Evolutionary conservation across 768 basidiomycete species (phyloP), one percentile per base, ranked within the genome.

Genomic region (Leccinum barrowsii): DNA sequence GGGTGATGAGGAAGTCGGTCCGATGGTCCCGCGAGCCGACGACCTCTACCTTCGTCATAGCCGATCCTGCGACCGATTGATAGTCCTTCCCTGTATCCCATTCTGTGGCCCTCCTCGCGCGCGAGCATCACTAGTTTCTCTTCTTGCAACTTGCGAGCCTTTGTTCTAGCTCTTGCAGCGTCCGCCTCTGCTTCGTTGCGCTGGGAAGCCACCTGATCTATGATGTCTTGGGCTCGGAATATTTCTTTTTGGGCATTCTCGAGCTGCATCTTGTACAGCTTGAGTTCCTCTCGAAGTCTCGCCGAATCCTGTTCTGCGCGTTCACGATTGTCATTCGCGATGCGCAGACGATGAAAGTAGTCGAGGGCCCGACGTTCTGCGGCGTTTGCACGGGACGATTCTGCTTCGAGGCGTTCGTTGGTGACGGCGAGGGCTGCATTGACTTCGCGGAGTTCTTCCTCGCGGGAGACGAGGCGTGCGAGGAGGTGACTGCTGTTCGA

Each of bases 301-400:
- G 73, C 68, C 0, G 70, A 61, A 3, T 80, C 77, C 21, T 74
- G 74, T 59, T 80, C 76, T 1, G 78, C 67, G 12, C 67, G 66
- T 7, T 73, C 60, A 42, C 78, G 74, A 34, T 71, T 74, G 12
- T 78, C 77, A 26, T 75, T 77, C 10, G 74, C 75, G 42, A 71
- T 66, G 50, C 74, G 75, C 56, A 81, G 69, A 24, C 76, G 73
- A 54, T 72, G 68, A 22, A 78, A 78, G 59, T 80, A 73, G 49
- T 80, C 80, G 47, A 78, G 69, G n/a, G 78, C 78, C 40, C 79
- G 76, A 42, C 71, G 71, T 59, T 81, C 79, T n/a, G 80, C 77
- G 24, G 75, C 70, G 28, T 73, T 73, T 22, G 78, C 79, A 55
- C 79, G 78, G 28, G 64, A 63, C 2, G 78, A 73, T 59, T 80